Evolutionary conservation across 306 rosid species (phyloP).

Genomic region (Cucurbita moschata): DNA sequence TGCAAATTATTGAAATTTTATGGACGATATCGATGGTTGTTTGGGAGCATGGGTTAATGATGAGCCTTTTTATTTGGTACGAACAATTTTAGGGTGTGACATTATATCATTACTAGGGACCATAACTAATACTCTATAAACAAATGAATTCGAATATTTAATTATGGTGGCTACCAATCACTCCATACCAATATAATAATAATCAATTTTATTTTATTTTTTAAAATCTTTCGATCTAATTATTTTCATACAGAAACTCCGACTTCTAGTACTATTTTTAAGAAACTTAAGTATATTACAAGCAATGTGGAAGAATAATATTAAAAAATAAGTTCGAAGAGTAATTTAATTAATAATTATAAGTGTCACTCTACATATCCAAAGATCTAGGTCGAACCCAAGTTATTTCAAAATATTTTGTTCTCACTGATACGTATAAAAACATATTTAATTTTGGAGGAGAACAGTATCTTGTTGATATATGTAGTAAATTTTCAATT

Average conservation of each 20-base stretch:
- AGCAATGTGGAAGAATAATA: not conserved
- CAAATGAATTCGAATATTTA: not conserved
- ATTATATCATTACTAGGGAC: constrained; percentile 1
- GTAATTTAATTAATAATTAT: too few relatives aligned
- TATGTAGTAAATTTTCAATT: too few relatives aligned
- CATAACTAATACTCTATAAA: not conserved
- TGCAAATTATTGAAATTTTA: not conserved
- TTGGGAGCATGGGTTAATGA: not conserved
- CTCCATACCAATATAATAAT: not conserved
- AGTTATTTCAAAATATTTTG: too few relatives aligned
- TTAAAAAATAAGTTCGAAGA: not conserved
- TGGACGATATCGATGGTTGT: not conserved
- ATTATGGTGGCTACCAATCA: not conserved
- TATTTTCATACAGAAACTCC: not conserved
- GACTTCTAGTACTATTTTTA: too few relatives aligned
- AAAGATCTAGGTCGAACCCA: too few relatives aligned
- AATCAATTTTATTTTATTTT: not conserved
- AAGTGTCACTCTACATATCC: too few relatives aligned
- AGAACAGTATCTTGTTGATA: too few relatives aligned
- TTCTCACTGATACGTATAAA: too few relatives aligned
- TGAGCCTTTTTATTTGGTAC: not conserved
- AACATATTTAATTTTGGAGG: too few relatives aligned
- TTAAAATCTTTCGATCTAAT: not conserved
- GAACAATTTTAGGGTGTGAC: not conserved
- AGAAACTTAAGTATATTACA: too few relatives aligned